Conservation (phyloP, 805 yeast genomes). For the Debaryomyces prosopidis region DNA sequence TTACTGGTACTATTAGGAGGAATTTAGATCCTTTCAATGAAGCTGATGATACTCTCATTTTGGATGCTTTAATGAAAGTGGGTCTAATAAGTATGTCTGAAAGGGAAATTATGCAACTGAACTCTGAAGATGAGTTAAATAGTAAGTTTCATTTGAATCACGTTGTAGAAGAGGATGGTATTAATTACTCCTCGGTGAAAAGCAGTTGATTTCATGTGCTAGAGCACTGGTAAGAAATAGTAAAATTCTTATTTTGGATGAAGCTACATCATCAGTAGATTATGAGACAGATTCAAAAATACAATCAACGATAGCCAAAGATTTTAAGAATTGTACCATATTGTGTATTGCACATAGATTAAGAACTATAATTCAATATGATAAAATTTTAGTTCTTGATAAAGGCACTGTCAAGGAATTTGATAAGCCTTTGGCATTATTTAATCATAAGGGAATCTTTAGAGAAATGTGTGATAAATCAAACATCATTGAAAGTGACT, state of each 20-base stretch:
- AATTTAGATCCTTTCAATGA: conserved; percentile 81
- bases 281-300: conserved; percentile 79
- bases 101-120: conserved; percentile 66
- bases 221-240: conserved; percentile 59
- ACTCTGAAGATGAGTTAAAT: conserved; percentile 50
- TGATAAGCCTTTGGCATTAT: conserved; percentile 35
- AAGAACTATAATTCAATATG: conserved; percentile 84
- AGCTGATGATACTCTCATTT: conserved; percentile 69
- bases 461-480: conserved; percentile 40
- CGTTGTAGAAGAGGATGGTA: conserved; percentile 65
- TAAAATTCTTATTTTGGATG: conserved; percentile 28
- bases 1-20: conserved; percentile 80
- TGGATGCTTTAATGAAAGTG: conserved; percentile 61
- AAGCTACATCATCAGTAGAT: conserved; percentile 71
- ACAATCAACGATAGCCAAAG: conserved; percentile 75
- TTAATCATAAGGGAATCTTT: conserved; percentile 25
- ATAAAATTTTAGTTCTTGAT: conserved; percentile 72
- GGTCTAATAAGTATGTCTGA: not conserved
- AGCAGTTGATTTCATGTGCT: conserved; percentile 82
- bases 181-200: conserved; percentile 87
- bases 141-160: conserved; percentile 18
- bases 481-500: conserved; percentile 29
- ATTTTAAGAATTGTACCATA: conserved; percentile 75
- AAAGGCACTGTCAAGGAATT: conserved; percentile 51
- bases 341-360: conserved; percentile 88